A percentile compares a stretch with the other conserved stretches of the same genome.
Conservation (phyloP, 495 filamentous ascomycete species). For the Penicillium verhagenii region DNA sequence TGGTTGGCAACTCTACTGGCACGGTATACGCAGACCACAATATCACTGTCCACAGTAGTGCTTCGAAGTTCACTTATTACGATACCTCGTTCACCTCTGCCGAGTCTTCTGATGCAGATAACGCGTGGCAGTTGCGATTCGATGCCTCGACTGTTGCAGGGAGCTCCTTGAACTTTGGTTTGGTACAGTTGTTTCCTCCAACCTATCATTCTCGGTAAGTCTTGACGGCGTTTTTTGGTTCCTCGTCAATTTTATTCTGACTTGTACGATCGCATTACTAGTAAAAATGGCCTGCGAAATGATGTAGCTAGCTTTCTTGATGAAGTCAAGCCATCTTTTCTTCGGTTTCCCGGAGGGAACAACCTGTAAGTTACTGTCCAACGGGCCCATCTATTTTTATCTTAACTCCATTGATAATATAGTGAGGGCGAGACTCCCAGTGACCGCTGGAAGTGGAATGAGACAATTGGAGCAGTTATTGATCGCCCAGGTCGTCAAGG, state of each 20-base stretch:
- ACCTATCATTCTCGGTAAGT: conserved; percentile 46
- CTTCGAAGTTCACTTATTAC: conserved; percentile 27
- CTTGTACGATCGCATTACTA: neutral
- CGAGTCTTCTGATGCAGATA: conserved; percentile 57
- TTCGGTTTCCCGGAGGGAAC: conserved; percentile 68
- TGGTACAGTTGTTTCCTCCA: conserved; percentile 66
- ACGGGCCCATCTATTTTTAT: neutral
- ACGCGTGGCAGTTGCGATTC: conserved; percentile 62
- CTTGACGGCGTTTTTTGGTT: neutral
- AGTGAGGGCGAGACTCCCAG: conserved; percentile 39
- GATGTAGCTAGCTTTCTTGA: conserved; percentile 58
- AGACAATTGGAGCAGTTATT: conserved; percentile 62
- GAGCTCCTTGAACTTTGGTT: conserved; percentile 57
- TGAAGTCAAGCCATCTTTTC: conserved; percentile 53
- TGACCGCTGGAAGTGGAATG: conserved; percentile 65
- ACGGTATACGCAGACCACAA: conserved; percentile 36
- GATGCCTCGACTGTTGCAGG: conserved; percentile 45
- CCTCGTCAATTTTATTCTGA: neutral
- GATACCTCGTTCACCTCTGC: conserved; percentile 40
- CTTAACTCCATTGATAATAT: conserved; percentile 16
- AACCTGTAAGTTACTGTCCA: conserved; percentile 15
- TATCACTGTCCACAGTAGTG: conserved; percentile 30
- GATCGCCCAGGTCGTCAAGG: conserved; percentile 58
- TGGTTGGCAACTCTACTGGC: conserved; percentile 32
- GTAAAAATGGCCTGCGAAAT: conserved; percentile 57